Conservation (phyloP, 2,329 filamentous ascomycete species). For the Fusarium chuoi region DNA sequence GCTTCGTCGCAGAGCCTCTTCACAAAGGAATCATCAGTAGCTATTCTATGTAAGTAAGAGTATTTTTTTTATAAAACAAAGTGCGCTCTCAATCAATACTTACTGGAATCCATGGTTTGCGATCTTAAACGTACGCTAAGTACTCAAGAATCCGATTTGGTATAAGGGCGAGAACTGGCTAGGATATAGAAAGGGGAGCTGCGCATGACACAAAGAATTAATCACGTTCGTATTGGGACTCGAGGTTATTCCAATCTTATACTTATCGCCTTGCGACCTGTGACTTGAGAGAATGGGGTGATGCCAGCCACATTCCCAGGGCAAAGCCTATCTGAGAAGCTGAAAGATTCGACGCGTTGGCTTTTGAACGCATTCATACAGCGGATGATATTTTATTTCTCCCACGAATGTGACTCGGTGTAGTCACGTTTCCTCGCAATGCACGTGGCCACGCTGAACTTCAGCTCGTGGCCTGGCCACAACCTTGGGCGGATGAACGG, state of each 20-base stretch:
- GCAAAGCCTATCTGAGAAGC: not conserved
- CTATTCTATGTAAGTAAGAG: too few species aligned
- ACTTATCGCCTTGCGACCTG: not conserved
- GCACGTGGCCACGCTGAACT: rapidly evolving
- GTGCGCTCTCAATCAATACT: too few species aligned
- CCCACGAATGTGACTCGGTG: not conserved
- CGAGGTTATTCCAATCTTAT: too few species aligned
- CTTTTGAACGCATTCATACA: not conserved
- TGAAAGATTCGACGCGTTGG: not conserved
- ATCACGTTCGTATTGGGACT: too few species aligned
- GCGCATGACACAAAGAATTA: too few species aligned
- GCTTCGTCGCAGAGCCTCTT: not conserved
- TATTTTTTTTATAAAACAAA: too few species aligned
- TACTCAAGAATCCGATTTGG: too few species aligned
- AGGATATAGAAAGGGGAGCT: too few species aligned
- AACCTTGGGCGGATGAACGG: rapidly evolving
- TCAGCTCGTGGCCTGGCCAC: rapidly evolving
- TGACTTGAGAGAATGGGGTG: not conserved
- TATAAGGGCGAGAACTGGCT: too few species aligned
- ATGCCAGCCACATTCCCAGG: not conserved
- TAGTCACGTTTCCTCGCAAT: rapidly evolving
- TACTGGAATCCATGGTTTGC: too few species aligned
- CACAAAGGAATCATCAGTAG: not conserved
- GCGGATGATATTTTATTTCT: rapidly evolving
- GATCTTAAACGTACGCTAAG: too few species aligned